Percentiles rank a stretch among this genome's conserved stretches.
Evolutionary conservation across 805 yeast species (phyloP).

Genomic region (Lachancea sp.): DNA sequence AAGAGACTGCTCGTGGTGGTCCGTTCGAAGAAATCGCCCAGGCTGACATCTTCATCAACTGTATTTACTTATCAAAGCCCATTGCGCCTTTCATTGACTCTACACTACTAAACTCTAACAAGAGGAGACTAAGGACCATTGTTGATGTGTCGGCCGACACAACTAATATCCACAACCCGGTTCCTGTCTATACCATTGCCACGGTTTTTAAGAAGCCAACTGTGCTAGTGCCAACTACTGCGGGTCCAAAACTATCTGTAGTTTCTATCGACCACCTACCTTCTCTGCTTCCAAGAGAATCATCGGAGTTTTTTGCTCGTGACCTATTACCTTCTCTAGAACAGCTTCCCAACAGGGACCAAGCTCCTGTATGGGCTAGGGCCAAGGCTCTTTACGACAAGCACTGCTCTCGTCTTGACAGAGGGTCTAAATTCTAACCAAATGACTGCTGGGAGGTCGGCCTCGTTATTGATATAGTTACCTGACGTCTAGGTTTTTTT

Average conservation of each 20-base stretch:
- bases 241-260: conserved; percentile 84
- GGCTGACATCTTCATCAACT: conserved; percentile 87
- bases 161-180: conserved; percentile 96
- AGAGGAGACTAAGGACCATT: conserved; percentile 80
- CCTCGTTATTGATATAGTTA: conserved; percentile 1
- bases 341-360: conserved; percentile 72
- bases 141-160: conserved; percentile 99
- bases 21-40: conserved; percentile 88
- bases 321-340: conserved; percentile 87
- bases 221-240: conserved; percentile 68
- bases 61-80: conserved; percentile 89
- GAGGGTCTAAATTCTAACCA: conserved; percentile 38
- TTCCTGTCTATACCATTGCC: conserved; percentile 86
- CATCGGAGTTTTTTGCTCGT: conserved; percentile 82
- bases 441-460: conserved; percentile 7
- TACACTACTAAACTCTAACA: conserved; percentile 55
- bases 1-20: conserved; percentile 94
- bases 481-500: neutral
- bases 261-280: conserved; percentile 96
- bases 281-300: conserved; percentile 90
- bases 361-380: conserved; percentile 86
- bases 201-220: conserved; percentile 91
- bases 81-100: conserved; percentile 84
- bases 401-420: conserved; percentile 68
- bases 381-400: conserved; percentile 80